Conservation (phyloP, 805 yeast genomes). For the Tetrapisispora pingtungensis region DNA sequence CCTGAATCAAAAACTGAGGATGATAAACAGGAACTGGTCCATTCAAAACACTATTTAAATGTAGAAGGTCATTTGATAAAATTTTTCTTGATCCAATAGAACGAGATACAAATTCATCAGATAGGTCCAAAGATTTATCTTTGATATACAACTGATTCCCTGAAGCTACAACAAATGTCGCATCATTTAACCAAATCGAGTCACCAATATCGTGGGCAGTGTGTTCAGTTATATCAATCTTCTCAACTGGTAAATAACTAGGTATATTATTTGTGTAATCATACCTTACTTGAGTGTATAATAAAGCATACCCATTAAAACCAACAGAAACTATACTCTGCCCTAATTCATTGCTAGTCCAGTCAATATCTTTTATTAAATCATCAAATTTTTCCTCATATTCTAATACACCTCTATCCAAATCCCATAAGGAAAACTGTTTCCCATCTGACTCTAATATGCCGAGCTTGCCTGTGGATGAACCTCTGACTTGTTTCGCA, state of each 20-base stretch:
- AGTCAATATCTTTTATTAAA: slow-evolving; percentile 63
- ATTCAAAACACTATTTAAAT: slow-evolving; percentile 65
- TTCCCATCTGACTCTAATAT: slow-evolving; percentile 47
- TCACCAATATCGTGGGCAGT: slow-evolving; percentile 83
- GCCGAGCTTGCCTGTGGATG: slow-evolving; percentile 68
- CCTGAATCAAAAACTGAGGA: slow-evolving; percentile 77
- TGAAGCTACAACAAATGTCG: slow-evolving; percentile 69
- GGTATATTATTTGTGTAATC: slow-evolving; percentile 80
- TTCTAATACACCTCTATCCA: slow-evolving; percentile 55
- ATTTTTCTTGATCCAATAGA: slow-evolving; percentile 53
- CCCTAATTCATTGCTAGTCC: slow-evolving; percentile 63
- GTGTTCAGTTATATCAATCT: slow-evolving; percentile 56
- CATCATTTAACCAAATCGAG: slow-evolving; percentile 75
- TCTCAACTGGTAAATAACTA: slow-evolving; percentile 65
- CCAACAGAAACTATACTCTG: slow-evolving; percentile 78
- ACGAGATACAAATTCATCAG: slow-evolving; percentile 41
- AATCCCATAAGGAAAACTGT: slow-evolving; percentile 70
- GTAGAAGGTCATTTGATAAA: slow-evolving; percentile 46
- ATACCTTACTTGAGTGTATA: slow-evolving; percentile 75
- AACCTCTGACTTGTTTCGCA: slow-evolving; percentile 53
- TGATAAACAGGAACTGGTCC: slow-evolving; percentile 88
- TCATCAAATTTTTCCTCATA: slow-evolving; percentile 37
- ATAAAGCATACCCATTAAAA: slow-evolving; percentile 47
- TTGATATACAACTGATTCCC: slow-evolving; percentile 85
- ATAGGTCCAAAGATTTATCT: slow-evolving; percentile 53